phyloP scores from a whole-genome alignment of 768 basidiomycete genomes.

The Amylocystis lapponica region DNA sequence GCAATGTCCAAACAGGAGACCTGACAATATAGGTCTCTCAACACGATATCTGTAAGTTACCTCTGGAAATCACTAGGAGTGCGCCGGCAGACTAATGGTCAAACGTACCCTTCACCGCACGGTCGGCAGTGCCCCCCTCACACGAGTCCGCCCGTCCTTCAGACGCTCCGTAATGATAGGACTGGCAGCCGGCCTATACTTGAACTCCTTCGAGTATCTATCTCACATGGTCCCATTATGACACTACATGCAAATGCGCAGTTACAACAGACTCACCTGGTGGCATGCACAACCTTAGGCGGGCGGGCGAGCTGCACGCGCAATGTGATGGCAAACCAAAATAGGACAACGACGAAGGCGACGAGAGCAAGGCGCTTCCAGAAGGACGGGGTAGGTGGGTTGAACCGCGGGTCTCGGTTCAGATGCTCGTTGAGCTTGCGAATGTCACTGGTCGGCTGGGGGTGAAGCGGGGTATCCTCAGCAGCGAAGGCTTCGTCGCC shows the following conservation, averaged over 20 bases:
- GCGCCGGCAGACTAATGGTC: too few relatives aligned
- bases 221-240: not conserved
- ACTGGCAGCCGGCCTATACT: conserved; percentile 79
- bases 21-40: too few relatives aligned
- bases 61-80: too few relatives aligned
- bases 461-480: conserved; percentile 8
- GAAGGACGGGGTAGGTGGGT: conserved; percentile 41
- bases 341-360: conserved; percentile 32
- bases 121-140: conserved; percentile 61
- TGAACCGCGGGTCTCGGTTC: conserved; percentile 40
- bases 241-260: not conserved
- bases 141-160: conserved; percentile 58
- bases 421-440: conserved; percentile 22
- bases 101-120: conserved; percentile 10
- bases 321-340: conserved; percentile 33
- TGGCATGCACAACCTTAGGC: conserved; percentile 53
- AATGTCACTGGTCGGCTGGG: conserved; percentile 21
- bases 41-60: too few relatives aligned
- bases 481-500: too few relatives aligned
- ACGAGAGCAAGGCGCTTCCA: conserved; percentile 48
- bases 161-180: conserved; percentile 75
- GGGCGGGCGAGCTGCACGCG: conserved; percentile 14
- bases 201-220: conserved; percentile 81
- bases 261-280: conserved; percentile 47
- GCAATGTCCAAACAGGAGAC: too few relatives aligned